Evolutionary conservation across 208 protist genomes (phyloP).

Genomic region (Acanthamoeba rhysodes): DNA sequence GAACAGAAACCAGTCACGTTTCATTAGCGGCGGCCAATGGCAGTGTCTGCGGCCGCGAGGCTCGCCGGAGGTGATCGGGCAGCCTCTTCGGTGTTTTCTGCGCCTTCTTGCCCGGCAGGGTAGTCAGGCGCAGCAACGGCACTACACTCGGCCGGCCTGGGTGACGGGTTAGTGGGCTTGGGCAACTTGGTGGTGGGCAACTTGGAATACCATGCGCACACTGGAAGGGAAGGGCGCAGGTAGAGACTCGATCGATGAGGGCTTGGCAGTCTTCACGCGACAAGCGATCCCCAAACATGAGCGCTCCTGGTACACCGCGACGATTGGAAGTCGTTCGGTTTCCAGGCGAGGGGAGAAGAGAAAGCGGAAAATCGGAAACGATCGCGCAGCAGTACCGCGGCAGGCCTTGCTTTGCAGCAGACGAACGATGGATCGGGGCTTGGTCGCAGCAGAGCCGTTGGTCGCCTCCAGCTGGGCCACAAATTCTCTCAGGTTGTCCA

Average conservation of each 20-base stretch:
- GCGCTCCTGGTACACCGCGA: background rate
- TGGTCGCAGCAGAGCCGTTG: constrained; percentile 5
- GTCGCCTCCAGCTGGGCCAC: constrained; percentile 9
- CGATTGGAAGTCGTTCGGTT: no score
- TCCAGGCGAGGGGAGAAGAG: background rate
- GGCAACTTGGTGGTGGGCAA: no score
- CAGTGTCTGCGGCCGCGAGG: no score
- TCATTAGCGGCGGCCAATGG: no score
- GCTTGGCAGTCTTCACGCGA: background rate
- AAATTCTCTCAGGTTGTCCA: constrained; percentile 7
- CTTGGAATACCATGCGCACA: constrained; percentile 29
- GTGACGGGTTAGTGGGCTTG: background rate
- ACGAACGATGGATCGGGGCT: constrained; percentile 2
- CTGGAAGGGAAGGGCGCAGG: constrained; percentile 58
- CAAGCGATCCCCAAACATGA: constrained; percentile 59
- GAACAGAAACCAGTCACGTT: no score
- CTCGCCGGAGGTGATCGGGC: no score
- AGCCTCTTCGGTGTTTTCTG: no score
- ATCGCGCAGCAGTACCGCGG: background rate
- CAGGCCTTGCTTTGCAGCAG: constrained; percentile 64
- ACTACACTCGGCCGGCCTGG: background rate
- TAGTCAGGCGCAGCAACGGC: background rate
- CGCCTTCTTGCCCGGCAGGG: no score
- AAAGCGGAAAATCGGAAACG: background rate
- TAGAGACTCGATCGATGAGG: background rate